Conservation (phyloP, 768 basidiomycete species). For the Austroboletus eburneus region DNA sequence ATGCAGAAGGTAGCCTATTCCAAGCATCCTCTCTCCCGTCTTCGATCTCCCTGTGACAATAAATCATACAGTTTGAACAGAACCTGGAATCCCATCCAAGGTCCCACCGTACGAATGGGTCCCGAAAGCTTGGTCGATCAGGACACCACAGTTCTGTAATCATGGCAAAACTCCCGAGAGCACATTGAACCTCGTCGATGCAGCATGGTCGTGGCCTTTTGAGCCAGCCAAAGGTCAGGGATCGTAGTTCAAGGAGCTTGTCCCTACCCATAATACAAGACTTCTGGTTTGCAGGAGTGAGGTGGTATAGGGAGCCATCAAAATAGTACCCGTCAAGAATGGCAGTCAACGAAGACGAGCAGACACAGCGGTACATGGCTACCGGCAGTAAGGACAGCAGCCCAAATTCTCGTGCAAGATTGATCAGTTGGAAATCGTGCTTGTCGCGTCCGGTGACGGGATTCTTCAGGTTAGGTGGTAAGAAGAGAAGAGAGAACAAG, state of each 20-base stretch:
- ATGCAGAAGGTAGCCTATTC: constrained; percentile 16
- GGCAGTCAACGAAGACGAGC: constrained; percentile 14
- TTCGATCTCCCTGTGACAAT: constrained; percentile 24
- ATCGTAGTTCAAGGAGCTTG: constrained; percentile 20
- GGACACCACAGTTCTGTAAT: constrained; percentile 20
- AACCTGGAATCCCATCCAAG: constrained; percentile 20
- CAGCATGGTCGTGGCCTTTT: constrained; percentile 13
- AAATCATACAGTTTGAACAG: constrained; percentile 15
- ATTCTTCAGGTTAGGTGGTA: constrained; percentile 18
- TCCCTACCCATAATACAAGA: constrained; percentile 23
- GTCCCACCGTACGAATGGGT: constrained; percentile 23
- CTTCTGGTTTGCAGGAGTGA: constrained; percentile 21
- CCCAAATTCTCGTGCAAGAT: constrained; percentile 21
- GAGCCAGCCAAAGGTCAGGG: constrained; percentile 19
- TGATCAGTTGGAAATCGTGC: constrained; percentile 24
- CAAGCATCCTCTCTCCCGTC: constrained; percentile 25
- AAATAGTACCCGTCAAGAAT: constrained; percentile 25
- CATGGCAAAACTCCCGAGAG: constrained; percentile 18
- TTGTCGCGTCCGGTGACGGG: constrained; percentile 21
- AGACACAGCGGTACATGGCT: constrained; percentile 23
- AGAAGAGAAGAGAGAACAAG: constrained; percentile 22
- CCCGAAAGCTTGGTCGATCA: constrained; percentile 16
- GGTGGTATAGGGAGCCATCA: constrained; percentile 12
- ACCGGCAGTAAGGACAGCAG: constrained; percentile 21
- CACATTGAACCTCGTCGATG: constrained; percentile 18